Base-by-base conservation (phyloP, 495 filamentous ascomycete genomes). In the Letharia lupina region DNA sequence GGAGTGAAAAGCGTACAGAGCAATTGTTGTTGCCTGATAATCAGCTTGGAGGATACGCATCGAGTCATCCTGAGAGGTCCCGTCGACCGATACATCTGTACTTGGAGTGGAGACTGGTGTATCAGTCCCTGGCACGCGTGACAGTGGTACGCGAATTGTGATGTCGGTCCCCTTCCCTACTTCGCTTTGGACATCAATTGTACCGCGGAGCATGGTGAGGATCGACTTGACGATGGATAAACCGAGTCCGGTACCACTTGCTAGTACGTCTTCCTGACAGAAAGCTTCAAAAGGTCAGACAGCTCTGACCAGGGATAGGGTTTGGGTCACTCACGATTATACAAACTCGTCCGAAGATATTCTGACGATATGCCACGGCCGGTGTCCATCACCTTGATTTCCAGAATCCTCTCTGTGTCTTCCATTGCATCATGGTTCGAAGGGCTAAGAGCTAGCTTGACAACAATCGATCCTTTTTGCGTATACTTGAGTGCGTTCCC, bases 401-500 rank as follows among this genome's bases (percentile, higher is more conserved):
- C 77, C 75, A 31, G 74, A 48, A 31, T 72, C 74, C 48, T 77
- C 20, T 65, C 62, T 40, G 40, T 35, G 31, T 52, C 35, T 11
- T 68, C 52, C 31, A 70, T 61, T 40, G 63, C 40, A 47, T 71
- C 48, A 60, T 71, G 67, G 16, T 73, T 72, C 50, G 73, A 57
- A 37, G 77, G 73, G 6, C 79, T 72, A 28, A 83, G 79, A 52
- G 79, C 80, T 20, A 91, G 73, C 0, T 75, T 81, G 18, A 93
- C 74, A 8, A 81, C 80, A 41, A 95, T 87, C 61, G 78, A 84
- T 8, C 91, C 91, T 2, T 78, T 74, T 11, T 79, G 79, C 9
- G 87, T 91, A 69, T 91, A 93, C 69, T 95, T 95, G 69, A 93
- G 81, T 0, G 91, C 85, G 73, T 95, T 95, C 23, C 91, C 88